Percentiles rank a stretch among this genome's conserved stretches.
phyloP scores from a whole-genome alignment of 306 rosid species.

The Benincasa hispida region DNA sequence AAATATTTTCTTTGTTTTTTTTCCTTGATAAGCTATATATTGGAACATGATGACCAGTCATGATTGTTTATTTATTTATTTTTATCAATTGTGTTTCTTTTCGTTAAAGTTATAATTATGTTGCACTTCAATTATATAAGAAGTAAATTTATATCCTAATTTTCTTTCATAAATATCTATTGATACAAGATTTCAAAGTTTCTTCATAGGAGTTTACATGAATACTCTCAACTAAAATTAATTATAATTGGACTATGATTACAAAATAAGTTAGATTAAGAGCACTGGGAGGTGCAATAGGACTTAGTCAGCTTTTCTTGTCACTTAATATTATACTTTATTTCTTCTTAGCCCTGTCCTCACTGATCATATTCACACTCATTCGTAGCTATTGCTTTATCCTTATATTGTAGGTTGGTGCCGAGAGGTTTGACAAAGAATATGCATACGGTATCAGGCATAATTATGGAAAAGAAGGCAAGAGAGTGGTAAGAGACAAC shows the following conservation, averaged over 20 bases:
- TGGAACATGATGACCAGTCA: neutral
- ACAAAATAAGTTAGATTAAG: neutral
- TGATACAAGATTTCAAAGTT: neutral
- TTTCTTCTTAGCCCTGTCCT: constrained; percentile 6
- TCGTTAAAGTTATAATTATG: neutral
- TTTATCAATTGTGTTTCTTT: neutral
- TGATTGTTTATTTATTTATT: neutral
- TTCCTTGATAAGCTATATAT: neutral
- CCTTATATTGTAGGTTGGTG: constrained; percentile 51
- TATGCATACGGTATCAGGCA: constrained; percentile 76
- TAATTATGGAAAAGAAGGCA: constrained; percentile 89
- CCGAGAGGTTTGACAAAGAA: constrained; percentile 90
- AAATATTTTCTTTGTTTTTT: neutral
- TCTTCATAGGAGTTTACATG: neutral
- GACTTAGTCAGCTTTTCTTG: neutral
- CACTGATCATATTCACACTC: constrained; percentile 6
- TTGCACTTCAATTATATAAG: neutral
- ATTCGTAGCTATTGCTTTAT: constrained; percentile 8
- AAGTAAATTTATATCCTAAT: neutral
- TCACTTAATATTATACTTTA: neutral
- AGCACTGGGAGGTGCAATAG: neutral
- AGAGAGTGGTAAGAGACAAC: constrained; percentile 64
- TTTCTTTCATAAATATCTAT: neutral
- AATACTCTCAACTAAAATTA: neutral
- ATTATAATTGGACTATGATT: neutral